Base-by-base conservation (phyloP, 169 alveolate genomes). In the Sarcocystis neurona region DNA sequence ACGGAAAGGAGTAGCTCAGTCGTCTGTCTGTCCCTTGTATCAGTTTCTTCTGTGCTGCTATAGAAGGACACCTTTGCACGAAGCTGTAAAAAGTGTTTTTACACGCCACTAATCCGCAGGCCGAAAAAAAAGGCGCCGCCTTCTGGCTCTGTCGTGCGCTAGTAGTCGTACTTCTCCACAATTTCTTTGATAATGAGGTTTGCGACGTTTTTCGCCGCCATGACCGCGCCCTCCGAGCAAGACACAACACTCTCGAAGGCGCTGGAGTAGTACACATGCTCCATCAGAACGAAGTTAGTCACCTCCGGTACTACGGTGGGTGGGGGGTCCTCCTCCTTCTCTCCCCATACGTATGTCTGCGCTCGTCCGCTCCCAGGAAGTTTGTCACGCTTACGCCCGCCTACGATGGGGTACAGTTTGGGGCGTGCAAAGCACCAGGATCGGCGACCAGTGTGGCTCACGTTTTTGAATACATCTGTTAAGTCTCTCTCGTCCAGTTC, bases 161-260 rank as follows among this genome's bases (percentile, higher is more conserved):
- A n/a, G n/a, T n/a, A n/a, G n/a, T n/a, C n/a, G n/a, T n/a, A n/a
- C n/a, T n/a, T n/a, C n/a, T n/a, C n/a, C 8, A 37, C 72, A 20
- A 60, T 30, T 30, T 30, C 72, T 8, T 63, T 63, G 46, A 20
- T 2, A 15, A 63, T 15, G 15, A 63, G 75, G 43, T 63, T 39
- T 20, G 75, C 75, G 75, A 18, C 43, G 34, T 63, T 63, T 44
- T 44, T 39, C 46, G 75, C 39, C 27, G 75, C 75, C 75, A 63
- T 63, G 41, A 44, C 75, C 30, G n/a, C 46, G 20, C 75, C 75
- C 75, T 63, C 75, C 43, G 34, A 32, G 75, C 75, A 63, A 4
- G 75, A 63, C 27, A 63, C n/a, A 20, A 30, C 75, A 0, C 75
- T 44, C 75, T 63, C 75, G 43, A 63, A 63, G 3, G 44, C 75